These are phyloP conservation scores for Trichoderma arundinaceum DNA, from an alignment of 2,329 filamentous ascomycete genomes.

Conservation along the genomic window DNA sequence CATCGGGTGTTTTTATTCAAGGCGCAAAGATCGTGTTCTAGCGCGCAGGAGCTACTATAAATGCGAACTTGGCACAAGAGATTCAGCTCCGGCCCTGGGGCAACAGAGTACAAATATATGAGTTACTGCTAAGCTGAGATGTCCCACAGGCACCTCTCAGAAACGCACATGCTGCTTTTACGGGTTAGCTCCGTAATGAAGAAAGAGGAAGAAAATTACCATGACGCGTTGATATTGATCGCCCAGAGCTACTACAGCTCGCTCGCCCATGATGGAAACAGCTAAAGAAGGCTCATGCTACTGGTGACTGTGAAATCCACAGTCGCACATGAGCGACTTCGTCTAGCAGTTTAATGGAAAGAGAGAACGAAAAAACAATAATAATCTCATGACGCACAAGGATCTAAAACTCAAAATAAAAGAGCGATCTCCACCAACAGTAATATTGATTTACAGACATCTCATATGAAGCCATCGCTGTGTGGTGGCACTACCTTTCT, in stretches of 20 bases:
- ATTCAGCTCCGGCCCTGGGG: background rate
- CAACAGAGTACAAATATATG: background rate
- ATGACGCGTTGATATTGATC: background rate
- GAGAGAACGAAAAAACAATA: background rate
- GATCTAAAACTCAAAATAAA: background rate
- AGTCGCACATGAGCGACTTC: background rate
- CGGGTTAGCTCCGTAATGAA: background rate
- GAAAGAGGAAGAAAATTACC: background rate
- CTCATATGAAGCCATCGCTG: conserved; percentile 13
- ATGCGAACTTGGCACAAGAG: conserved; percentile 9
- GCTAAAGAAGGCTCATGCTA: background rate
- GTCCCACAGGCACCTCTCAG: no score
- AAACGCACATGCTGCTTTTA: no score
- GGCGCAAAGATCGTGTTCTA: background rate
- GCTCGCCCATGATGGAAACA: background rate
- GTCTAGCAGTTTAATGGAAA: background rate
- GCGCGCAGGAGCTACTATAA: background rate
- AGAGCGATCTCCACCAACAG: no score
- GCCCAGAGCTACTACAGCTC: background rate
- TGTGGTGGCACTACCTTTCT: conserved; percentile 11
- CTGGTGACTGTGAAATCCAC: background rate
- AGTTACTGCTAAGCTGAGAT: background rate
- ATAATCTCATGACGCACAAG: background rate
- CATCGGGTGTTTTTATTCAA: background rate
- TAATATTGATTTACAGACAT: background rate